A percentile compares a stretch with the other conserved stretches of the same genome.
Conservation (phyloP, 2,329 filamentous ascomycete species). For the Metarhizium sp. region DNA sequence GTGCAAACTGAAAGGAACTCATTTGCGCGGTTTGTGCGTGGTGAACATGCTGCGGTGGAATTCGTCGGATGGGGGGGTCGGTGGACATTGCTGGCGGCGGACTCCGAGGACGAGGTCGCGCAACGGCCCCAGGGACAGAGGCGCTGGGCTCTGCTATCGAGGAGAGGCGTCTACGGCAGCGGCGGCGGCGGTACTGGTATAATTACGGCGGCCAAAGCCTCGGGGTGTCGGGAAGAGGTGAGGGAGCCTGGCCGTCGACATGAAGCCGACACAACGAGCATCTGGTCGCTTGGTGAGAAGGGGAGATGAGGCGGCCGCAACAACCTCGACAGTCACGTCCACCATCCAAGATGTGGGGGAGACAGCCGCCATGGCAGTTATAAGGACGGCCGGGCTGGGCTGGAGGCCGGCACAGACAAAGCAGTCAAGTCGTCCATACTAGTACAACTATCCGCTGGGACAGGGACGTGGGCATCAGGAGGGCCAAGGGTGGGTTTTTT, state of each 20-base stretch:
- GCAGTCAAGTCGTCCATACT: not conserved
- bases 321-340: not conserved
- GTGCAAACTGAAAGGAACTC: constrained; percentile 69
- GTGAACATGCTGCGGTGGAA: constrained; percentile 50
- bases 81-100: constrained; percentile 41
- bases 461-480: not conserved
- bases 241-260: constrained; percentile 14
- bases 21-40: constrained; percentile 41
- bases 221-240: not conserved
- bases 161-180: not conserved
- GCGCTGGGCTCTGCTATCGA: not conserved
- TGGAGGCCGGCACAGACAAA: not conserved
- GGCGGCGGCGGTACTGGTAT: constrained; percentile 1
- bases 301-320: not conserved
- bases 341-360: not conserved
- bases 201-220: not conserved
- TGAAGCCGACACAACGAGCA: constrained; percentile 16
- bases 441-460: not conserved
- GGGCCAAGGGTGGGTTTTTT: not conserved
- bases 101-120: constrained; percentile 1
- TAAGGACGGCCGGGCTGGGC: not conserved
- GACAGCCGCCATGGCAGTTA: not conserved
- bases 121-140: not conserved
- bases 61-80: constrained; percentile 50
- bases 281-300: not conserved